Base-by-base conservation (phyloP, 129 eudicot genomes). In the Centella asiatica region DNA sequence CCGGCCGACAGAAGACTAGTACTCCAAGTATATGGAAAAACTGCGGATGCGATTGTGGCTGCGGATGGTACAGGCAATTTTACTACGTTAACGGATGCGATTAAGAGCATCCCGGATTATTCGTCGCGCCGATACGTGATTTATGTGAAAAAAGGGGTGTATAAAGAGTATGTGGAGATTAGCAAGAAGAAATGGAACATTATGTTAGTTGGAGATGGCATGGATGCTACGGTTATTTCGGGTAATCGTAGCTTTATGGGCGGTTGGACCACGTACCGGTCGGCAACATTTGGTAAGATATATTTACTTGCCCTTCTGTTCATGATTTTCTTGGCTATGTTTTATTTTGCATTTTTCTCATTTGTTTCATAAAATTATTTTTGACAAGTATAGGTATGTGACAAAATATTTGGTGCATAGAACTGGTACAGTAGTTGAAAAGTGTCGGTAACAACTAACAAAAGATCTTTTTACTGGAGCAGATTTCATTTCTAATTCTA, bases 171-270 rank as follows among this genome's bases (percentile, higher is more conserved):
- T 34, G 88, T 87, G 17, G 96, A 93, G 70, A 85, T 93, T 37
- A 50, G 75, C 44, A 82, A 75, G 75, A 84, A 82, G 77, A 87
- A 93, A 72, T 60, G 72, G 36, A 82, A 87, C 40, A 61, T 93
- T 57, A 85, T 87, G 83, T 66, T 93, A 82, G 50, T 87, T 26
- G 99, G 99, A 2, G 99, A 93, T 62, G 99, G 99, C 22, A 81
- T 74, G 72, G 83, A 87, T 55, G 85, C 58, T 7, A 93, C 99
- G 0, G 55, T 93, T 15, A 78, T 93, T 44, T 61, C 96, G 17
- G 96, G 99, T 46, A 72, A 82, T 74, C 82, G 73, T 20, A 93
- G 52, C 65, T 72, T 65, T 62, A 23, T 75, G 25, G 94, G 74
- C 39, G 98, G 95, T 12, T 92, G 94, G 94, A 87, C 95, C 65